Evolutionary conservation across 768 basidiomycete genomes (phyloP).

Genomic region (Kwoniella sp.): DNA sequence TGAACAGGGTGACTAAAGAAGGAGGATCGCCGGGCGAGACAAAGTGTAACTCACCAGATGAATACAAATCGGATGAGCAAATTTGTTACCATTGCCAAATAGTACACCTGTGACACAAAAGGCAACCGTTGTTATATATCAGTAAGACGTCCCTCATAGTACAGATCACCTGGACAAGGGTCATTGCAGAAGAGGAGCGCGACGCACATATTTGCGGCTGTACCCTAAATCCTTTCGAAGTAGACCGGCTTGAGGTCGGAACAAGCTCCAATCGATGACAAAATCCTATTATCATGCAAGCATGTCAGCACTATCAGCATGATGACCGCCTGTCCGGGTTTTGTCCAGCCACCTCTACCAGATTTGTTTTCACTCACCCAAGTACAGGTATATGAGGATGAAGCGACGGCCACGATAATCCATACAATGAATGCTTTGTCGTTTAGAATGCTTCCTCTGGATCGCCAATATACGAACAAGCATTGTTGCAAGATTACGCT

Average conservation of each 20-base stretch:
- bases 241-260: slow-evolving; percentile 64
- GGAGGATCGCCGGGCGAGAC: no score
- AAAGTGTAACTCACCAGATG: slow-evolving; percentile 59
- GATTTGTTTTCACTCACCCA: no score
- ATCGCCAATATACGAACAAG: slow-evolving; percentile 78
- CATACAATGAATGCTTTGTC: slow-evolving; percentile 66
- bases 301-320: slow-evolving; percentile 79
- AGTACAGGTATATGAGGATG: slow-evolving; percentile 69
- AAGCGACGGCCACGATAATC: slow-evolving; percentile 67
- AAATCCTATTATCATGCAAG: slow-evolving; percentile 76
- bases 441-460: slow-evolving; percentile 60
- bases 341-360: background rate
- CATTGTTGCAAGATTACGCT: slow-evolving; percentile 68
- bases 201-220: slow-evolving; percentile 56
- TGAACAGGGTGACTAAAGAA: no score
- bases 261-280: slow-evolving; percentile 87
- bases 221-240: slow-evolving; percentile 79
- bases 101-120: slow-evolving; percentile 38
- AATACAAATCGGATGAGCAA: slow-evolving; percentile 77
- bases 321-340: background rate
- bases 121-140: background rate
- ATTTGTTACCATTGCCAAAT: slow-evolving; percentile 65
- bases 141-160: background rate
- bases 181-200: background rate
- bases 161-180: no score